These are phyloP conservation scores for Fusarium pseudonygamai DNA, from an alignment of 2,329 filamentous ascomycete species.

Conservation along the genomic window DNA sequence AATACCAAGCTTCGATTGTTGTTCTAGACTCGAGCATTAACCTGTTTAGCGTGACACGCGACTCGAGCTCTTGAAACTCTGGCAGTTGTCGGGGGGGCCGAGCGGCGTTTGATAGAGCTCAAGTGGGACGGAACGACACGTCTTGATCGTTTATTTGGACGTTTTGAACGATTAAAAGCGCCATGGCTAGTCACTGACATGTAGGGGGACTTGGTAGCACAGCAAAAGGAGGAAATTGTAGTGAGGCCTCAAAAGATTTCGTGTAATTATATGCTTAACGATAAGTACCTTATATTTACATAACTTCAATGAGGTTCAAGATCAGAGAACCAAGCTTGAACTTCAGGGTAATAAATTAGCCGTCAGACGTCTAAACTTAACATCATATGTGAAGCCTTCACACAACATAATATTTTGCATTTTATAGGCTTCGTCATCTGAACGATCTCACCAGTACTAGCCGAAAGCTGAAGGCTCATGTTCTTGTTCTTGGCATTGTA, in stretches of 20 bases:
- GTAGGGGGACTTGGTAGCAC: not conserved
- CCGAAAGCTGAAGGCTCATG: not conserved
- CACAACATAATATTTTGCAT: not conserved
- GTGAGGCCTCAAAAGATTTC: not conserved
- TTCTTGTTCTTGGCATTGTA: not conserved
- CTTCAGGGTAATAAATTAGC: not conserved
- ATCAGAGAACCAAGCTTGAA: too few species aligned
- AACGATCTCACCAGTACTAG: not conserved
- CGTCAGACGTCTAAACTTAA: not conserved
- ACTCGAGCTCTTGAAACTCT: conserved; percentile 18
- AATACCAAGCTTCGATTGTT: not conserved
- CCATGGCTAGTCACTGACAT: not conserved
- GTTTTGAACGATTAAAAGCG: not conserved
- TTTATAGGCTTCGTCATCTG: too few species aligned
- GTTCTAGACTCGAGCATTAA: not conserved
- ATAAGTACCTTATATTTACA: not conserved
- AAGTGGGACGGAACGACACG: not conserved
- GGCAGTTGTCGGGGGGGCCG: conserved; percentile 13
- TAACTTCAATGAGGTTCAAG: too few species aligned
- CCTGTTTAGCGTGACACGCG: conserved; percentile 22
- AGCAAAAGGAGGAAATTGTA: not conserved
- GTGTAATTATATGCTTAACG: not conserved
- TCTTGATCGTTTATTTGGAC: not conserved
- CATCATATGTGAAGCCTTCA: not conserved
- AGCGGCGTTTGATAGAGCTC: conserved; percentile 14